These are phyloP conservation scores for Hypholoma fasciculare DNA, from an alignment of 768 basidiomycete species.

Conservation along the genomic window DNA sequence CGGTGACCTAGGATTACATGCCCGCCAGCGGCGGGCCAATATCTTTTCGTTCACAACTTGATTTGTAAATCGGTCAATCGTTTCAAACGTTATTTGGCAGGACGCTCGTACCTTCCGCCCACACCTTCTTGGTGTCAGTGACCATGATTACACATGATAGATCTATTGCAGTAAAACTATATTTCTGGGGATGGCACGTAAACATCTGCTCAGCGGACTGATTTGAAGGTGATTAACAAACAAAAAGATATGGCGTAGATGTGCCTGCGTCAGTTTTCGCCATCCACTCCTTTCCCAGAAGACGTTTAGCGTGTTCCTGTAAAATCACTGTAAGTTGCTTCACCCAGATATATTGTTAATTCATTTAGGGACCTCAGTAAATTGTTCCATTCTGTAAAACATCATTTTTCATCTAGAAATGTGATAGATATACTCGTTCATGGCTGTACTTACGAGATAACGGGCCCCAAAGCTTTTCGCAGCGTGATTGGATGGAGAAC, in stretches of 20 bases:
- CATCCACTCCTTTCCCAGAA: slow-evolving; percentile 74
- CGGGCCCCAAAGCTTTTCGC: too few species aligned
- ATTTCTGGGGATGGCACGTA: slow-evolving; percentile 51
- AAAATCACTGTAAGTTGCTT: slow-evolving; percentile 1
- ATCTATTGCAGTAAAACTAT: slow-evolving; percentile 54
- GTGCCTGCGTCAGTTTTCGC: slow-evolving; percentile 59
- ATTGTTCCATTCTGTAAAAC: slow-evolving; percentile 16
- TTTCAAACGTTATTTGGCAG: not conserved
- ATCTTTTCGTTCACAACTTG: slow-evolving; percentile 56
- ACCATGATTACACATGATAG: slow-evolving; percentile 60
- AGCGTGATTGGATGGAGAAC: too few species aligned
- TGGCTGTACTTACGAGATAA: too few species aligned
- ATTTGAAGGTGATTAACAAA: slow-evolving; percentile 36
- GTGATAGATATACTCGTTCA: not conserved
- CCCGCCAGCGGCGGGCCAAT: slow-evolving; percentile 70
- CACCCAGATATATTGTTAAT: not conserved
- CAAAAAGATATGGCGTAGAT: slow-evolving; percentile 72
- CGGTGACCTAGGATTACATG: slow-evolving; percentile 46
- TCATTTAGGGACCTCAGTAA: slow-evolving; percentile 22
- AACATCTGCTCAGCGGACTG: slow-evolving; percentile 1
- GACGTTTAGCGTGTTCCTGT: slow-evolving; percentile 56
- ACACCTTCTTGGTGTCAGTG: slow-evolving; percentile 75
- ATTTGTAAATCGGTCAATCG: not conserved
- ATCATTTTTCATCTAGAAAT: not conserved
- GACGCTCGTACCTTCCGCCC: slow-evolving; percentile 63